Base-by-base conservation (phyloP, 352 stramenopile genomes). In the Phytophthora multivora region DNA sequence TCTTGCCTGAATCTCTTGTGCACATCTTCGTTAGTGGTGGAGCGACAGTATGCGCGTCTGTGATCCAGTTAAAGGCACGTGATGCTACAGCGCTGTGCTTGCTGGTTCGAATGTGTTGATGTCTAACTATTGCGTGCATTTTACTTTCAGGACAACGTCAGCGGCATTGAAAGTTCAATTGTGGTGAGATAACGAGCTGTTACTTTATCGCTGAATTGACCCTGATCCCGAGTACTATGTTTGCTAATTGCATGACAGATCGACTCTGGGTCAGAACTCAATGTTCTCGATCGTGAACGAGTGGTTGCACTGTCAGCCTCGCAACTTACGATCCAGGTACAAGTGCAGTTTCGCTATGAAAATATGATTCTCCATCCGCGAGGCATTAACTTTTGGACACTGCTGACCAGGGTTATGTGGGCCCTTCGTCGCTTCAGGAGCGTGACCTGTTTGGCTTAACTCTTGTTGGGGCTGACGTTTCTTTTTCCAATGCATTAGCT, bases 21-120 rank as follows among this genome's bases (percentile, higher is more conserved):
- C 75, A 89, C 52, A 53, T 91, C n/a, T 86, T 90, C 39, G 68
- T 92, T 7, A 92, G 66, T 12, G 86, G 83, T 15, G 86, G 86
- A 15, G 78, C 83, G 10, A 80, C 81, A 30, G 40, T 89, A 8
- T 94, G 86, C 13, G 60, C 70, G 10, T 83, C 66, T 21, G 73
- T 77, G 25, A 66, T 93, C 12, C 57, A 76, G 11, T 56, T 90
- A 7, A 71, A 89, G 79, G 83, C 89, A 56, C 40, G 43, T 58
- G 16, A 2, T 8, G 7, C 46, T 12, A 51, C 40, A 19, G 33
- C 30, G 21, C 19, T 7, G 13, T 49, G 43, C 25, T 47, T 51
- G 35, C 3, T 25, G 8, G 16, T 35, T 13, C 31, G 30, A 59
- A 6, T 35, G 31, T n/a, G 13, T 46, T 54, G 15, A 26, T 42